Percentiles rank a stretch among this genome's conserved stretches.
Conservation (phyloP, 2,329 filamentous ascomycete species). For the Aureobasidium sp. region DNA sequence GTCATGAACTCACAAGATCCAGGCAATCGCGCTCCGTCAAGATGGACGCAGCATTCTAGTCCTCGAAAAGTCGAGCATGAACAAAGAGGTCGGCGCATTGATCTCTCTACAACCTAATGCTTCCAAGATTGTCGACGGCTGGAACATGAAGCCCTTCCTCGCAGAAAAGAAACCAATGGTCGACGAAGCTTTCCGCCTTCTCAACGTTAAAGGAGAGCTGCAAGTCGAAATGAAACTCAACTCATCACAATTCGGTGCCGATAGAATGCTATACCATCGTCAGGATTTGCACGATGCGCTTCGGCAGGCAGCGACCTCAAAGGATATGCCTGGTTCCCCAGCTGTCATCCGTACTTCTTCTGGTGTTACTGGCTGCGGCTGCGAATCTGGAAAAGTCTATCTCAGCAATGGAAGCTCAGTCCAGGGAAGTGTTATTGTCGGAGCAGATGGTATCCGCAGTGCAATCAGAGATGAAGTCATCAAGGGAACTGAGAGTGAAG, state of each 20-base stretch:
- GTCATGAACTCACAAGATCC: neutral
- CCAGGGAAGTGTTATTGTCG: constrained; percentile 37
- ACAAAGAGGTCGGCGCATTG: constrained; percentile 44
- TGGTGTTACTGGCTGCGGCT: constrained; percentile 30
- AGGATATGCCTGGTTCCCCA: constrained; percentile 28
- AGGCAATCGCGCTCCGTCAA: constrained; percentile 41
- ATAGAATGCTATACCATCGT: constrained; percentile 47
- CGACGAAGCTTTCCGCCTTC: constrained; percentile 43
- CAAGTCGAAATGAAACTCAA: constrained; percentile 38
- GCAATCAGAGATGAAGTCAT: constrained; percentile 31
- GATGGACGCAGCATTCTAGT: constrained; percentile 34
- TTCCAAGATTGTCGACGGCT: constrained; percentile 38
- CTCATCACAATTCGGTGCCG: constrained; percentile 40
- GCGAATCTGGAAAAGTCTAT: constrained; percentile 31
- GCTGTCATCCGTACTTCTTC: constrained; percentile 33
- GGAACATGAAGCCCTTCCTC: constrained; percentile 35
- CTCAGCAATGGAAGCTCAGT: constrained; percentile 35
- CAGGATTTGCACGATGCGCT: constrained; percentile 45
- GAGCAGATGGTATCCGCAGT: constrained; percentile 42
- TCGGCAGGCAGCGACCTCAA: constrained; percentile 29
- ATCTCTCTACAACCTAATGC: constrained; percentile 51
- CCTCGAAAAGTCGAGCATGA: constrained; percentile 33
- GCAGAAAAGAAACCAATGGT: constrained; percentile 35
- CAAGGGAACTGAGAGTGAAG: constrained; percentile 20
- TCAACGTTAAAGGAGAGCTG: constrained; percentile 35